A percentile compares a stretch with the other conserved stretches of the same genome.
These are phyloP conservation scores for Colletotrichum sp. DNA, from an alignment of 2,329 filamentous ascomycete species.

Conservation along the genomic window DNA sequence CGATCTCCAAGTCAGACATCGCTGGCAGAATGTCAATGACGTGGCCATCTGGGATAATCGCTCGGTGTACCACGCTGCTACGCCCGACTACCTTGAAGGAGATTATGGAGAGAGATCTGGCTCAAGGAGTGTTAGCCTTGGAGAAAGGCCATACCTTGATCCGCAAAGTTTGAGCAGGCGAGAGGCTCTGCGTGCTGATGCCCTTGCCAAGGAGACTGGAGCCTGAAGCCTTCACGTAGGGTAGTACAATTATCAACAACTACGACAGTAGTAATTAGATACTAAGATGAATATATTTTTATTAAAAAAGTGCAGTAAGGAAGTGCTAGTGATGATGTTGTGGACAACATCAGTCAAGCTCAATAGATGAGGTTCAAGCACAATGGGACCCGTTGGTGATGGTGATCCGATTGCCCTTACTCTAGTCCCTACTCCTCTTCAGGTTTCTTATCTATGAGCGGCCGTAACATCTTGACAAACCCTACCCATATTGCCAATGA, in stretches of 20 bases:
- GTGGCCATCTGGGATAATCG: conserved; percentile 64
- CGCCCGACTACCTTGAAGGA: conserved; percentile 52
- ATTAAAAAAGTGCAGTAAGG: background rate
- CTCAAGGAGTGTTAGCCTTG: conserved; percentile 55
- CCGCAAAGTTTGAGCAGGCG: conserved; percentile 38
- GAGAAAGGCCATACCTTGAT: conserved; percentile 60
- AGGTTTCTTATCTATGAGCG: background rate
- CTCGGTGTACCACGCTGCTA: conserved; percentile 60
- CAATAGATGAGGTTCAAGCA: background rate
- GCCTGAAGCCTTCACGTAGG: background rate
- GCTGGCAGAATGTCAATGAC: conserved; percentile 51
- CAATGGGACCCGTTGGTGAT: too few species aligned
- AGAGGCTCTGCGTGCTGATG: conserved; percentile 17
- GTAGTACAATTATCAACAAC: background rate
- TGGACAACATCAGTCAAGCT: fast-evolving
- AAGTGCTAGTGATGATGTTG: fast-evolving
- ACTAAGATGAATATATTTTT: background rate
- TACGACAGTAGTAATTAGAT: background rate
- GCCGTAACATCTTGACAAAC: background rate
- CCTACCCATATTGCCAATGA: background rate
- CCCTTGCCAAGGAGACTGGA: background rate
- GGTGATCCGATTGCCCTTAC: fast-evolving
- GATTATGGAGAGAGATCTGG: conserved; percentile 52
- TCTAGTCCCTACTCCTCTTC: background rate
- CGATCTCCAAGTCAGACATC: conserved; percentile 56